Evolutionary conservation across 2,329 filamentous ascomycete species (phyloP).

Genomic region (Penicillium verrucosum): DNA sequence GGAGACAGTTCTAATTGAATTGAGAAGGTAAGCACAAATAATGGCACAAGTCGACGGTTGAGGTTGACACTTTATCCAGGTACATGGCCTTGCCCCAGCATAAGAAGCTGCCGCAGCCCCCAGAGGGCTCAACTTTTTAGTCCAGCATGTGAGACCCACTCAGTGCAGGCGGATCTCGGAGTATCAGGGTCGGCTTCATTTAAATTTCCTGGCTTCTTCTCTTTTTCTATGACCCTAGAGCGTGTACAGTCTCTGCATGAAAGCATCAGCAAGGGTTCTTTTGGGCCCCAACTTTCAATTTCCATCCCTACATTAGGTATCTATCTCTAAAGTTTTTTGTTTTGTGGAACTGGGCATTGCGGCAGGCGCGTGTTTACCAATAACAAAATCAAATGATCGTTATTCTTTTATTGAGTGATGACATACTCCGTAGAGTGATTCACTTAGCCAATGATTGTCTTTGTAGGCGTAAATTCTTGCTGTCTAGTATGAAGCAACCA

Average conservation of each 20-base stretch:
- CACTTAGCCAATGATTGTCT: background rate
- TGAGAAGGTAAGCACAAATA: constrained; percentile 61
- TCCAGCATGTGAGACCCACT: constrained; percentile 18
- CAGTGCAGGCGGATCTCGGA: constrained; percentile 25
- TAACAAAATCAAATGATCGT: background rate
- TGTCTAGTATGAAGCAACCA: background rate
- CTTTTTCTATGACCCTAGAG: constrained; percentile 27
- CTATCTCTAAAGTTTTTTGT: constrained; percentile 1
- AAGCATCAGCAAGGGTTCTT: constrained; percentile 32
- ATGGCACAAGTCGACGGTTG: background rate
- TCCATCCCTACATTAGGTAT: constrained; percentile 12
- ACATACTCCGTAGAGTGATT: background rate
- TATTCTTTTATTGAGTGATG: background rate
- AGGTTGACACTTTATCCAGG: constrained; percentile 48
- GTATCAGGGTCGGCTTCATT: constrained; percentile 30
- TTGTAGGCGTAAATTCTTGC: background rate
- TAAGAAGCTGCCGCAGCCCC: constrained; percentile 93
- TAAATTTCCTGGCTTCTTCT: constrained; percentile 24
- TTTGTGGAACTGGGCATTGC: constrained; percentile 2
- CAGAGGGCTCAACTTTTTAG: constrained; percentile 70
- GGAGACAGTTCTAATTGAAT: constrained; percentile 87
- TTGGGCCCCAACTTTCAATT: constrained; percentile 23
- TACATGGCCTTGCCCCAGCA: constrained; percentile 89
- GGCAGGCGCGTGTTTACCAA: constrained; percentile 5
- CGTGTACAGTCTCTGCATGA: constrained; percentile 41